Conservation (phyloP, 148 eudicot species). For the Silene latifolia region DNA sequence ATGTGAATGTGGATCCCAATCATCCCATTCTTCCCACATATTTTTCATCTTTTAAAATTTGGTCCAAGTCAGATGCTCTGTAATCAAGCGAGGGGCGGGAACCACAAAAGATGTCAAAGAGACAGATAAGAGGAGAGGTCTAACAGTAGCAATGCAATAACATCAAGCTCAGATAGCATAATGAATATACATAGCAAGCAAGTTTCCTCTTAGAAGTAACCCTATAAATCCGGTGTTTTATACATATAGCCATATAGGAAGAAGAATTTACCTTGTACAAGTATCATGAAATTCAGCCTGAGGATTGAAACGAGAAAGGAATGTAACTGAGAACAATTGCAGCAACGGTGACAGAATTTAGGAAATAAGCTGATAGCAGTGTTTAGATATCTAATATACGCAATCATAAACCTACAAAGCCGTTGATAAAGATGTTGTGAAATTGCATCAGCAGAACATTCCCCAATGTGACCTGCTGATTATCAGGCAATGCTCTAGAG, state of each 20-base stretch:
- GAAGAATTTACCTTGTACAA: slow-evolving; percentile 57
- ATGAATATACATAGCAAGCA: too few species aligned
- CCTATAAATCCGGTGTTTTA: neutral
- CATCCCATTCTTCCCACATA: too few species aligned
- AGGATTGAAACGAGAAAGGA: slow-evolving; percentile 54
- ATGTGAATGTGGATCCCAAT: too few species aligned
- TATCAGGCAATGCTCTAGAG: too few species aligned
- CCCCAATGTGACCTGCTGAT: slow-evolving; percentile 64
- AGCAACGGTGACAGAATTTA: slow-evolving; percentile 1
- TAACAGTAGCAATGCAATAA: neutral
- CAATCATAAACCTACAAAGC: slow-evolving; percentile 74
- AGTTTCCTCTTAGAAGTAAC: neutral
- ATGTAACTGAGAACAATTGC: neutral
- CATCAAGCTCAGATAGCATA: too few species aligned
- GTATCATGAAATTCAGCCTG: slow-evolving; percentile 92
- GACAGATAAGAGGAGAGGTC: neutral
- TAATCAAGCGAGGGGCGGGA: neutral
- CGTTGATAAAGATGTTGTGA: slow-evolving; percentile 88
- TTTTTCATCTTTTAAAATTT: too few species aligned
- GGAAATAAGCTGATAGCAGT: neutral
- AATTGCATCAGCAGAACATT: slow-evolving; percentile 88
- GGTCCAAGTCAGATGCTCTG: too few species aligned
- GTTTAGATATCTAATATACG: slow-evolving; percentile 18
- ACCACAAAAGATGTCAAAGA: neutral
- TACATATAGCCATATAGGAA: neutral